These are phyloP conservation scores for Aspergillus uvarum DNA, from an alignment of 2,329 filamentous ascomycete genomes.

Conservation along the genomic window DNA sequence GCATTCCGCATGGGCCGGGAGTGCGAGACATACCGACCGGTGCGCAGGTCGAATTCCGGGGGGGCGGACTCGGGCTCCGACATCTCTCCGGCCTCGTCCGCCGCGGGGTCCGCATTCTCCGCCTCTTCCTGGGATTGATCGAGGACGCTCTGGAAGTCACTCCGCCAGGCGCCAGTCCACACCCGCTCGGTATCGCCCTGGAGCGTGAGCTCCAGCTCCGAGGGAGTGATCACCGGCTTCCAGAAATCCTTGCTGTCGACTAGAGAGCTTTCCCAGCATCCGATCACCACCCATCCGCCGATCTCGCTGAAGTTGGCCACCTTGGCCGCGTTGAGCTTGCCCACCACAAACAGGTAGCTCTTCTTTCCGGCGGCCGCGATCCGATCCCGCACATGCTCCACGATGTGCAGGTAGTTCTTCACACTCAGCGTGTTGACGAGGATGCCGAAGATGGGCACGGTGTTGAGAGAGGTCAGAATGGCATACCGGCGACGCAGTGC, in stretches of 20 bases:
- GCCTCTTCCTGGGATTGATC: slow-evolving; percentile 31
- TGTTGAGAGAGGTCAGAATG: slow-evolving; percentile 75
- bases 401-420: slow-evolving; percentile 80
- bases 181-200: slow-evolving; percentile 71
- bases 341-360: slow-evolving; percentile 92
- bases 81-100: slow-evolving; percentile 55
- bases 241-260: slow-evolving; percentile 88
- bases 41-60: slow-evolving; percentile 89
- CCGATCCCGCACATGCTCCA: slow-evolving; percentile 68
- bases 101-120: slow-evolving; percentile 25
- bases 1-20: slow-evolving; percentile 54
- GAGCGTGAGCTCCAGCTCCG: slow-evolving; percentile 80
- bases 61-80: slow-evolving; percentile 68
- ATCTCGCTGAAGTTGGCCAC: slow-evolving; percentile 95
- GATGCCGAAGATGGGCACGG: slow-evolving; percentile 84
- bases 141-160: slow-evolving; percentile 73
- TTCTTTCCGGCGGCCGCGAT: slow-evolving; percentile 87
- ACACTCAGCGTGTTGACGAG: slow-evolving; percentile 94
- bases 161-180: slow-evolving; percentile 88
- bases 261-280: slow-evolving; percentile 95
- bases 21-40: slow-evolving; percentile 76
- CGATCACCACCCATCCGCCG: slow-evolving; percentile 94
- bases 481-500: slow-evolving; percentile 83
- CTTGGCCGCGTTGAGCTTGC: slow-evolving; percentile 93
- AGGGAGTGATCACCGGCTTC: slow-evolving; percentile 89